These are phyloP conservation scores for Brassica incana DNA, from an alignment of 345 rosid species.

Conservation along the genomic window DNA sequence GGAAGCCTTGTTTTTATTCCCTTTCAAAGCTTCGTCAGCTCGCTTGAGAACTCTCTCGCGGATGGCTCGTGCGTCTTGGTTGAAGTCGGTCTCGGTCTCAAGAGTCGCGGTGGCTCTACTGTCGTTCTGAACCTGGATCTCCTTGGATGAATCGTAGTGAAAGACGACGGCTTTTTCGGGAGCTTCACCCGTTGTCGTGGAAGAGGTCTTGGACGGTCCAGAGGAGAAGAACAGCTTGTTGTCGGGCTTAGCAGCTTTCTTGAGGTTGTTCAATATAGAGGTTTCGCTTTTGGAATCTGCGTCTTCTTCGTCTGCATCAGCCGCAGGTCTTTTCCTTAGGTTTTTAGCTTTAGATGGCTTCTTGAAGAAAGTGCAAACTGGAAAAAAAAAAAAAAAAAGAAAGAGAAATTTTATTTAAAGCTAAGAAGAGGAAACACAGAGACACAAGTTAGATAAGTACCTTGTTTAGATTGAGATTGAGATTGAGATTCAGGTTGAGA, in stretches of 20 bases:
- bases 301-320: constrained; percentile 56
- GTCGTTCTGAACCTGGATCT: constrained; percentile 84
- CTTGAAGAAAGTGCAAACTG: constrained; percentile 80
- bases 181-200: constrained; percentile 11
- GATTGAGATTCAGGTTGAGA: constrained; percentile 43
- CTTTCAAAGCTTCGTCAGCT: constrained; percentile 68
- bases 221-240: constrained; percentile 69
- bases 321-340: constrained; percentile 59
- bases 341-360: constrained; percentile 71
- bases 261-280: constrained; percentile 52
- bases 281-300: constrained; percentile 47
- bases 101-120: constrained; percentile 77
- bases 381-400: constrained; percentile 1
- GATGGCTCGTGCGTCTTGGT: constrained; percentile 75
- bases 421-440: background rate
- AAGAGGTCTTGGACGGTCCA: constrained; percentile 53
- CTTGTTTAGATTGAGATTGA: constrained; percentile 32
- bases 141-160: constrained; percentile 81
- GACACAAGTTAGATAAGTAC: constrained; percentile 19
- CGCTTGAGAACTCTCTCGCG: constrained; percentile 76
- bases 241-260: constrained; percentile 52
- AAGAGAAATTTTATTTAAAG: background rate
- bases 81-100: constrained; percentile 87
- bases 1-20: constrained; percentile 44
- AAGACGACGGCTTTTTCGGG: constrained; percentile 47